Evolutionary conservation across 2,329 filamentous ascomycete species (phyloP).

Genomic region (Fusarium verticillioides): DNA sequence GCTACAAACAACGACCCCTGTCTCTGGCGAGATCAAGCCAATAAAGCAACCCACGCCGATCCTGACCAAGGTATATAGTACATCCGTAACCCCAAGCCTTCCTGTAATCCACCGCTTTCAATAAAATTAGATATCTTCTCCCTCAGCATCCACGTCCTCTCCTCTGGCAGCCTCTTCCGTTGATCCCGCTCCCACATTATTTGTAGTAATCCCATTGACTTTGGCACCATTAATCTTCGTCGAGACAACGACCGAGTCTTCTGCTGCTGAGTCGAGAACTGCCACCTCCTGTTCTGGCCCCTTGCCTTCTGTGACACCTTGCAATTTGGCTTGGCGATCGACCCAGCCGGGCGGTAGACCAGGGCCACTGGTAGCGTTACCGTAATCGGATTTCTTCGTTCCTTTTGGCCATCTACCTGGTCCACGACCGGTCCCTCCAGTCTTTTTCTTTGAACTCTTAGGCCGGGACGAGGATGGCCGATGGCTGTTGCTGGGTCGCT

Average conservation of each 20-base stretch:
- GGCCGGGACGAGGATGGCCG: conserved; percentile 51
- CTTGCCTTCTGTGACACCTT: conserved; percentile 28
- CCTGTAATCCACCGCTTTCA: neutral
- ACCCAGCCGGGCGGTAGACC: conserved; percentile 70
- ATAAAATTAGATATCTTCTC: conserved; percentile 48
- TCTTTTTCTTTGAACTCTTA: conserved; percentile 58
- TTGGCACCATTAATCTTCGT: conserved; percentile 34
- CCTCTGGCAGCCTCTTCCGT: conserved; percentile 29
- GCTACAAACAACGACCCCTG: conserved; percentile 24
- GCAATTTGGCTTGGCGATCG: conserved; percentile 45
- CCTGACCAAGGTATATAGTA: conserved; percentile 38
- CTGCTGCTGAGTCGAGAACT: conserved; percentile 40
- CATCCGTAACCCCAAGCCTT: conserved; percentile 23
- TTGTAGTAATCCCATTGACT: conserved; percentile 28
- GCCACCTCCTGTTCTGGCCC: conserved; percentile 21
- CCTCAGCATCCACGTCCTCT: conserved; percentile 51
- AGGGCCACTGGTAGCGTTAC: conserved; percentile 72
- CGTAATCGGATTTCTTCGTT: conserved; percentile 75
- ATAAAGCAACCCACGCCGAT: conserved; percentile 26
- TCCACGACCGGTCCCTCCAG: conserved; percentile 71
- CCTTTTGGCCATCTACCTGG: conserved; percentile 75
- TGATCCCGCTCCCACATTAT: conserved; percentile 14
- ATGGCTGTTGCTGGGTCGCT: conserved; percentile 49
- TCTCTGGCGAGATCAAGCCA: conserved; percentile 13
- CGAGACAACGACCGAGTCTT: conserved; percentile 51